Evolutionary conservation across 192 early-diverging fungal genomes (phyloP), one percentile per base, ranked within the genome.

Genomic region (Mortierella antarctica): DNA sequence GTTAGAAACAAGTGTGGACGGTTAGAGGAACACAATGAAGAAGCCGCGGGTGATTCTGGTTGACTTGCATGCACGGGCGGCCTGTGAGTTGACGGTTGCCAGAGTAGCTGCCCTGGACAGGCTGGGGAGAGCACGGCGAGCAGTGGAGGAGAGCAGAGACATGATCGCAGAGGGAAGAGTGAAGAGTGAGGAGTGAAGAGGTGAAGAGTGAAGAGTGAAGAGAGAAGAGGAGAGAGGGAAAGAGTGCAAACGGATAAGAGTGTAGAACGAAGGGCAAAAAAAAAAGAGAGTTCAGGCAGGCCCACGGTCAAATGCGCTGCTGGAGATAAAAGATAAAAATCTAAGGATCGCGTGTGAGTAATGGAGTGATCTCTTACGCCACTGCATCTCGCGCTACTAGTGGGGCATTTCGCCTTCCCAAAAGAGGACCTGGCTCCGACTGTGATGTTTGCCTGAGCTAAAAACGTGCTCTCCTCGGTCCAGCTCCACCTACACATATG

Each of bases 31-130:
- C 7, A 15, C 2, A 45, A 15, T n/a, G 13, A 61, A 61, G 18
- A 44, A 61, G 44, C 41, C 17, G 6, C 23, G 6, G 8, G 15
- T 17, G 20, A 18, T 46, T 61, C 3, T 21, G 41, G 4, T 61
- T 14, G 44, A 80, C 77, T 80, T 80, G 77, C 77, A 80, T 61
- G 77, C 56, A 47, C 77, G 77, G 42, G 55, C 53, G 1, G 69
- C 57, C 57, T 72, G 77, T 23, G 77, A 65, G 58, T 80, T 71
- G 52, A 60, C 42, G 31, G 70, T 57, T 46, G 65, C 77, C 21
- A 80, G 44, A 60, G 77, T 67, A 11, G 77, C 70, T 0, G 70
- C 65, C 58, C 70, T 71, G 41, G 77, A 42, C 46, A 80, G 64
- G 21, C 50, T 47, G 17, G 76, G 76, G 65, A 80, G 39, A 12